phyloP scores from a whole-genome alignment of 2,329 filamentous ascomycete genomes.

The Phyllosticta capitalensis region DNA sequence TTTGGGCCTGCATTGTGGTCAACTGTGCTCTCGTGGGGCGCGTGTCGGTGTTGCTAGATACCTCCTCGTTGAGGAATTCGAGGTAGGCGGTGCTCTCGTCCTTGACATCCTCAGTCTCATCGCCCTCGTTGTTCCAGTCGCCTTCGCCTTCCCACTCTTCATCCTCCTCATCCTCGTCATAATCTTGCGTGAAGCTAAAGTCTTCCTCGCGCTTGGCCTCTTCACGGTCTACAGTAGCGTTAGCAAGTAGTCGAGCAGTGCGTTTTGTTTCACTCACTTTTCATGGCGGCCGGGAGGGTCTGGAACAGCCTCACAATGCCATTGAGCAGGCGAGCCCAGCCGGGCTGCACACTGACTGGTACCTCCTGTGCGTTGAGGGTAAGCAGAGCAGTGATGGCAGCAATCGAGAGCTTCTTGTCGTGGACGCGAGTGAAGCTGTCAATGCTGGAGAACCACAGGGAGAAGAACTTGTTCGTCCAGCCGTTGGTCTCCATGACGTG shows the following conservation, averaged over 20 bases:
- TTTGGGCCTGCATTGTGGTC: conserved; percentile 55
- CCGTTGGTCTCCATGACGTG: conserved; percentile 81
- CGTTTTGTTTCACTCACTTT: conserved; percentile 48
- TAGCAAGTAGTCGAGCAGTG: conserved; percentile 16
- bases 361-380: conserved; percentile 72
- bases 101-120: conserved; percentile 59
- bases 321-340: conserved; percentile 84
- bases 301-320: conserved; percentile 89
- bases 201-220: conserved; percentile 80
- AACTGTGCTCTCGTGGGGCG: background rate
- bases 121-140: conserved; percentile 56
- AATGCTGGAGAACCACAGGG: conserved; percentile 94
- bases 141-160: conserved; percentile 72
- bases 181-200: conserved; percentile 66
- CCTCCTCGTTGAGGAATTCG: conserved; percentile 90
- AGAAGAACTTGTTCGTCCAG: conserved; percentile 99
- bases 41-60: conserved; percentile 28
- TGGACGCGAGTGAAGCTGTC: conserved; percentile 88
- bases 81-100: conserved; percentile 92
- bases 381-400: conserved; percentile 79
- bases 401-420: conserved; percentile 97
- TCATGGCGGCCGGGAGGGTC: conserved; percentile 76
- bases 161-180: conserved; percentile 63
- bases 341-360: conserved; percentile 83
- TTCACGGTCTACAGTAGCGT: conserved; percentile 58